Evolutionary conservation across 140 eudicot genomes (phyloP).

Genomic region (Oenanthe javanica): DNA sequence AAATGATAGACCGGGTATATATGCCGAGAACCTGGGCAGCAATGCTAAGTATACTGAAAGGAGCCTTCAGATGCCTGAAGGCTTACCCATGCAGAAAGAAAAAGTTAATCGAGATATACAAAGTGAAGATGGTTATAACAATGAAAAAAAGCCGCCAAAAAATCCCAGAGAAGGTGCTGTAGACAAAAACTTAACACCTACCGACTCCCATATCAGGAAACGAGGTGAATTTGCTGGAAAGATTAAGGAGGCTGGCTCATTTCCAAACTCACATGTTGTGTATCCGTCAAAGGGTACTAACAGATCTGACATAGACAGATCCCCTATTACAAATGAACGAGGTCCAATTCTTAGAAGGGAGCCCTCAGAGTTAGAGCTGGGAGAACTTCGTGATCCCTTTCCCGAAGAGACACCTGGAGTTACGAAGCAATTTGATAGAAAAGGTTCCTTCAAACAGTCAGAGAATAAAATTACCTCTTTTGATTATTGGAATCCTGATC

Average conservation of each 20-base stretch:
- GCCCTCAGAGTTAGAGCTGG: conserved; percentile 81
- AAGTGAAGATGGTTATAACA: conserved; percentile 31
- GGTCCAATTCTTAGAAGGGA: conserved; percentile 55
- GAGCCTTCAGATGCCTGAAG: conserved; percentile 27
- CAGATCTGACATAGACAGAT: conserved; percentile 24
- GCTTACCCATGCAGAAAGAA: conserved; percentile 27
- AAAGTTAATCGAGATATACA: conserved; percentile 27
- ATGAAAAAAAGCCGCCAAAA: conserved; percentile 43
- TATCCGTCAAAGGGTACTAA: conserved; percentile 30
- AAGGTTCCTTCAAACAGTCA: conserved; percentile 50
- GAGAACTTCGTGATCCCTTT: conserved; percentile 83
- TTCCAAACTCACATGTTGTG: conserved; percentile 23
- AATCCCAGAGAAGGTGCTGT: conserved; percentile 29
- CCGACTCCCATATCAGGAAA: conserved; percentile 44
- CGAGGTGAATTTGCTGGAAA: conserved; percentile 33
- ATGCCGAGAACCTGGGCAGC: conserved; percentile 25
- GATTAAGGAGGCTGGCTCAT: conserved; percentile 29
- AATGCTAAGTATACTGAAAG: conserved; percentile 33
- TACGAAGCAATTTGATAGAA: conserved; percentile 47
- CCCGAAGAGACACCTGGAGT: conserved; percentile 41
- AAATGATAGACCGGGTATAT: conserved; percentile 29
- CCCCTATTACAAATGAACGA: conserved; percentile 50
- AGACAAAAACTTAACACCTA: conserved; percentile 27
- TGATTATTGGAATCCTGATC: conserved; percentile 54
- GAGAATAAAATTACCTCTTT: conserved; percentile 44